Percentiles rank a stretch among this genome's conserved stretches.
These are phyloP conservation scores for Arachnomyces sp. DNA, from an alignment of 2,329 filamentous ascomycete genomes.

Conservation along the genomic window DNA sequence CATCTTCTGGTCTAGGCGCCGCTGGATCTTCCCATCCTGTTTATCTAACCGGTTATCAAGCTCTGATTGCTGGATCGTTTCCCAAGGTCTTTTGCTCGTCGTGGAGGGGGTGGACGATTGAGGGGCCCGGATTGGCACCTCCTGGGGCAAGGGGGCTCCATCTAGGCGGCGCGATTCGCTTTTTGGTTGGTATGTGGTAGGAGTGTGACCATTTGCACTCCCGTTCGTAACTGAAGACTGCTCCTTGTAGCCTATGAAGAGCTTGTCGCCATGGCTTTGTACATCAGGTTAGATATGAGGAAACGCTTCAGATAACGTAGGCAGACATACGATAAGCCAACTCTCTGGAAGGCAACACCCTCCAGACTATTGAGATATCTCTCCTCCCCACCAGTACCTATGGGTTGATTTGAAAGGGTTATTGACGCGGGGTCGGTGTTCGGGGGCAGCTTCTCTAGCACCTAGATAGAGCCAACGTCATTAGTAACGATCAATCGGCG, in stretches of 20 bases:
- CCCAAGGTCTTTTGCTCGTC: slow-evolving; percentile 82
- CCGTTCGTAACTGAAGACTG: slow-evolving; percentile 45
- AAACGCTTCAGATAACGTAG: neutral
- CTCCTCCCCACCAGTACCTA: slow-evolving; percentile 48
- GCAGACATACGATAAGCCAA: slow-evolving; percentile 44
- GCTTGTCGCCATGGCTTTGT: slow-evolving; percentile 74
- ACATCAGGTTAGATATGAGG: slow-evolving; percentile 14
- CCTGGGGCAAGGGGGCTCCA: slow-evolving; percentile 25
- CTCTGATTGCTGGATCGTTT: slow-evolving; percentile 76
- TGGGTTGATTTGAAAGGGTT: slow-evolving; percentile 51
- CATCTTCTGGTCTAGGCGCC: slow-evolving; percentile 70
- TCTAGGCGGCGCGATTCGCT: slow-evolving; percentile 27
- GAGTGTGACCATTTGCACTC: slow-evolving; percentile 21
- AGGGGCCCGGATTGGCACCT: slow-evolving; percentile 53
- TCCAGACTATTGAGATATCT: slow-evolving; percentile 44
- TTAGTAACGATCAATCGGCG: slow-evolving; percentile 5
- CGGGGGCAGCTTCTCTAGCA: slow-evolving; percentile 53
- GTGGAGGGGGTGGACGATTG: slow-evolving; percentile 48
- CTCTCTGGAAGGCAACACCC: slow-evolving; percentile 48
- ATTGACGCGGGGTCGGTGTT: slow-evolving; percentile 48
- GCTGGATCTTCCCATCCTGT: slow-evolving; percentile 78
- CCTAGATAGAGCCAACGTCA: slow-evolving; percentile 26
- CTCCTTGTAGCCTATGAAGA: slow-evolving; percentile 75
- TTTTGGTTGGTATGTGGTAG: slow-evolving; percentile 16
- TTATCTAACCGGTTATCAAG: slow-evolving; percentile 82